phyloP scores from a whole-genome alignment of 2,329 filamentous ascomycete genomes.

The Cercospora brassicicola region DNA sequence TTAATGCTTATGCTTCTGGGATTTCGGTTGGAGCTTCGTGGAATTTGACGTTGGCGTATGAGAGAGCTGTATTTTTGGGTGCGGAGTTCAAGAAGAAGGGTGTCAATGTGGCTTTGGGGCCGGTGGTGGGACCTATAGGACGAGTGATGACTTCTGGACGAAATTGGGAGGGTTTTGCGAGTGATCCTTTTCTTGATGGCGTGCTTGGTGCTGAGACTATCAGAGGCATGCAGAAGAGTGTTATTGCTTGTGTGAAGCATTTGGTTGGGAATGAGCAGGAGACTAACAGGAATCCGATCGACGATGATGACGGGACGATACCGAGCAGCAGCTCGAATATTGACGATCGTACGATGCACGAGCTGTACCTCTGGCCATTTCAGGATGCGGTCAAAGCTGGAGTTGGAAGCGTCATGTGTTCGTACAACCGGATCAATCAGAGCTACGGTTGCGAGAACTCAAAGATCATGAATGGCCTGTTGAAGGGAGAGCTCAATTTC shows the following conservation, averaged over 20 bases:
- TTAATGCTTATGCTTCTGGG: constrained; percentile 47
- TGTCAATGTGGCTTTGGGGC: constrained; percentile 68
- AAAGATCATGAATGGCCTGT: constrained; percentile 65
- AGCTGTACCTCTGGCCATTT: constrained; percentile 64
- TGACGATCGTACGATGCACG: constrained; percentile 65
- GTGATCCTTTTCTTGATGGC: constrained; percentile 65
- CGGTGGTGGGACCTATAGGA: constrained; percentile 67
- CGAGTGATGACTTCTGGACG: constrained; percentile 66
- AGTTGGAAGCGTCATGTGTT: constrained; percentile 47
- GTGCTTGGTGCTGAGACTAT: constrained; percentile 55
- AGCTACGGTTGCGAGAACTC: constrained; percentile 68
- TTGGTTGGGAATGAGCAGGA: constrained; percentile 55
- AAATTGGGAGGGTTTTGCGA: constrained; percentile 74
- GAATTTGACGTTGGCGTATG: constrained; percentile 56
- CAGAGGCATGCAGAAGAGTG: constrained; percentile 57
- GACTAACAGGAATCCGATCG: constrained; percentile 49
- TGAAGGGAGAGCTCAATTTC: constrained; percentile 74
- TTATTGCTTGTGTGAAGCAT: constrained; percentile 61
- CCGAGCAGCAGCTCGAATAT: constrained; percentile 53
- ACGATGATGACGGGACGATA: constrained; percentile 28
- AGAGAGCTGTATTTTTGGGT: constrained; percentile 56
- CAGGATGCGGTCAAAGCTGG: constrained; percentile 52
- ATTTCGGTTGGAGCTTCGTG: constrained; percentile 51
- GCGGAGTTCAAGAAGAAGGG: constrained; percentile 54
- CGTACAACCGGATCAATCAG: constrained; percentile 37